phyloP scores from a whole-genome alignment of 371 early-diverging fungal species.

The Zancudomyces culisetae region DNA sequence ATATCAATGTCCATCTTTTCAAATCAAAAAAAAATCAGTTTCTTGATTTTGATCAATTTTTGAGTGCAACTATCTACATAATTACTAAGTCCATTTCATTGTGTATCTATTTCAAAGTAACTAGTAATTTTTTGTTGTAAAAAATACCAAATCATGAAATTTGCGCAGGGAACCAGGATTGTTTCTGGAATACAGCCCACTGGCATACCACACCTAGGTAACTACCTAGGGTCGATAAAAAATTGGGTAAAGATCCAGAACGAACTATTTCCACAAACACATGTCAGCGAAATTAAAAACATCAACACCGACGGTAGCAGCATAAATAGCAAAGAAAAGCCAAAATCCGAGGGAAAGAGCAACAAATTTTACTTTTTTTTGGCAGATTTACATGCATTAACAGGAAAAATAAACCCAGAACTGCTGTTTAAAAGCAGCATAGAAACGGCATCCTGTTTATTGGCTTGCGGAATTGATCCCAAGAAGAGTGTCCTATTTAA shows the following conservation, averaged over 20 bases:
- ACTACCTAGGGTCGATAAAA: conserved; percentile 76
- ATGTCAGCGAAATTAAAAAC: too few relatives aligned
- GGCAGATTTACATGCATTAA: conserved; percentile 84
- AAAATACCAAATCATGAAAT: too few relatives aligned
- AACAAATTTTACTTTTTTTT: conserved; percentile 40
- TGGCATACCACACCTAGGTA: conserved; percentile 82
- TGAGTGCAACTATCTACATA: too few relatives aligned
- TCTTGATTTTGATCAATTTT: too few relatives aligned
- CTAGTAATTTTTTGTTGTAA: too few relatives aligned
- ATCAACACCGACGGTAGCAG: neutral
- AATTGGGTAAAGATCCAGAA: conserved; percentile 72
- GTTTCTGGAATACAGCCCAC: conserved; percentile 89
- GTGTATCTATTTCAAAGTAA: too few relatives aligned
- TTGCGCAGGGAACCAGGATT: conserved; percentile 14
- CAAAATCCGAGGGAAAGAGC: neutral
- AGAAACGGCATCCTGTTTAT: conserved; percentile 48
- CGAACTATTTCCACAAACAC: conserved; percentile 16
- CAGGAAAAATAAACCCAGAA: conserved; percentile 54
- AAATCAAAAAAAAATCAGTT: too few relatives aligned
- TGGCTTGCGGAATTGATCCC: conserved; percentile 80
- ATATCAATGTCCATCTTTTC: too few relatives aligned
- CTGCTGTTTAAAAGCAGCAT: conserved; percentile 35
- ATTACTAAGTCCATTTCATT: too few relatives aligned
- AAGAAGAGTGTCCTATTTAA: conserved; percentile 53
- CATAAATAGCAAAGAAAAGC: neutral